Evolutionary conservation across 345 rosid species (phyloP), one percentile per base, ranked within the genome.

Genomic region (Reutealis trisperma): DNA sequence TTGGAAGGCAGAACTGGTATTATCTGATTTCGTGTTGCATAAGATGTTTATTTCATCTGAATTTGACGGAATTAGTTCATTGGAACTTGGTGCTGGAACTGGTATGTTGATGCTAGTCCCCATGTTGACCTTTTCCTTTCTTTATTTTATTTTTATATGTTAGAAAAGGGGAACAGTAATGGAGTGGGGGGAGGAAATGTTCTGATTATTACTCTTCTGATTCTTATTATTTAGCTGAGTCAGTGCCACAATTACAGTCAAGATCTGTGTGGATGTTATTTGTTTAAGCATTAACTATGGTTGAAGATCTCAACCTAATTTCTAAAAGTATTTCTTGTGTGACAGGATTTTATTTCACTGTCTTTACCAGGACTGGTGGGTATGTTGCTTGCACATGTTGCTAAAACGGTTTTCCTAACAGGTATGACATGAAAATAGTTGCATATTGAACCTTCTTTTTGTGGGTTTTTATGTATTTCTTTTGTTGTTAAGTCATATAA

Each of bases 41-140:
- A 85, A 87, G 80, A 90, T 89, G 77, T 84, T 79, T 75, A 90
- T 91, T 73, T 88, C 94, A 3, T 85, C 87, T 58, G 89, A 86
- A 12, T 84, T 93, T 59, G 86, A 85, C 84, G 91, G 84, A 67
- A 80, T 78, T 67, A 77, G 84, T 45, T 80, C 88, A 16, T 63
- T 93, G 8, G 98, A 90, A 82, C 96, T 95, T 72, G 99, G 99
- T 76, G 90, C 96, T 83, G 98, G 98, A 83, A 93, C 97, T 77
- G 98, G 98, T 93, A 83, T 74, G 67, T 73, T 60, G 63, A 9
- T 77, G 60, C 63, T 41, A n/a, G 18, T 69, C 72, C 68, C 67
- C 1, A 37, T 71, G 45, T 30, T 24, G 69, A 19, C 22, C n/a
- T 15, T 19, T 18, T 54, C n/a, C n/a, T 25, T 25, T 19, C 32